phyloP scores from a whole-genome alignment of 2,329 filamentous ascomycete species.

The Samsoniella hepiali region DNA sequence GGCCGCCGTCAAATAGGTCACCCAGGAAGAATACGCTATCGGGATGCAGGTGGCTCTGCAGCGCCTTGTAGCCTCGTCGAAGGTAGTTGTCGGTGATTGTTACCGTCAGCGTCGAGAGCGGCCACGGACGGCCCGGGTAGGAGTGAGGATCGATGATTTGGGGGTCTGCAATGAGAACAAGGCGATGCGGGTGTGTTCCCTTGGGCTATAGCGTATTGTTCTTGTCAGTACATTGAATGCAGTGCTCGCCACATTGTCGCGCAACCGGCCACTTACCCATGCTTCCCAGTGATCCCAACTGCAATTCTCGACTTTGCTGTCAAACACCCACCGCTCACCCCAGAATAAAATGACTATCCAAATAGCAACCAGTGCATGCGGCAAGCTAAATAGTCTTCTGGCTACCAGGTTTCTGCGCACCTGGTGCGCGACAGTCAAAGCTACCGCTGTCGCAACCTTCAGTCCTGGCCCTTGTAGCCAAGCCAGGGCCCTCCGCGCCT shows the following conservation, averaged over 20 bases:
- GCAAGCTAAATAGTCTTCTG: conserved; percentile 57
- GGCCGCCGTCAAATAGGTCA: conserved; percentile 90
- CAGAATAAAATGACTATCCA: conserved; percentile 80
- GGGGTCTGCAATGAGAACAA: conserved; percentile 83
- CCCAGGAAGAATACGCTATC: conserved; percentile 89
- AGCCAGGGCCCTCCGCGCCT: conserved; percentile 34
- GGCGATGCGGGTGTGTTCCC: conserved; percentile 74
- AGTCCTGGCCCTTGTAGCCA: conserved; percentile 43
- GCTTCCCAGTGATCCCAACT: conserved; percentile 86
- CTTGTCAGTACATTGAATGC: conserved; percentile 20
- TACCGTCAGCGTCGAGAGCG: conserved; percentile 51
- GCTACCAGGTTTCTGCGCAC: conserved; percentile 44
- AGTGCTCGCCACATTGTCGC: neutral
- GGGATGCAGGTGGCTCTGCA: conserved; percentile 74
- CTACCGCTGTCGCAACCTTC: conserved; percentile 32
- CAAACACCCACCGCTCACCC: conserved; percentile 80
- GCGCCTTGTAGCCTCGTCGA: conserved; percentile 71
- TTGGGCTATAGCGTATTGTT: conserved; percentile 57
- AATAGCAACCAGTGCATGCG: conserved; percentile 63
- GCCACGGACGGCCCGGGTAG: conserved; percentile 76
- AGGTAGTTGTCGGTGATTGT: conserved; percentile 85
- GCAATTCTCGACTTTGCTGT: conserved; percentile 66
- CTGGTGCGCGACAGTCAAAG: conserved; percentile 29
- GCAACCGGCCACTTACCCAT: conserved; percentile 62
- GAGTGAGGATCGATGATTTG: conserved; percentile 92